Percentiles rank a stretch among this genome's conserved stretches.
phyloP scores from a whole-genome alignment of 345 rosid genomes.

The Luvunga scandens region DNA sequence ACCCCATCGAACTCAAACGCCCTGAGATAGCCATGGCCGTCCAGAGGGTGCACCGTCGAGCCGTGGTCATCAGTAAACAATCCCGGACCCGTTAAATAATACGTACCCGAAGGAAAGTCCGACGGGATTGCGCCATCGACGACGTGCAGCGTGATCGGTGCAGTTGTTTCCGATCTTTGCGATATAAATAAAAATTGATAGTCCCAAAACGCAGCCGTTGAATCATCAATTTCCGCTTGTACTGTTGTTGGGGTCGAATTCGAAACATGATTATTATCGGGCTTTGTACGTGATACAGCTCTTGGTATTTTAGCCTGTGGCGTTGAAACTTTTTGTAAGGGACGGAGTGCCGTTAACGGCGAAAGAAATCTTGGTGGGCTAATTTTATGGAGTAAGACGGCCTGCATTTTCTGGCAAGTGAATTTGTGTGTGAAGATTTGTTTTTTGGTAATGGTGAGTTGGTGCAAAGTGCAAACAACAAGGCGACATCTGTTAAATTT shows the following conservation, averaged over 20 bases:
- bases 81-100: slow-evolving; percentile 85
- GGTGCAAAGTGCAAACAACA: background rate
- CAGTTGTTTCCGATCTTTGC: slow-evolving; percentile 58
- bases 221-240: slow-evolving; percentile 29
- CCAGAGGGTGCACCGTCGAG: slow-evolving; percentile 87
- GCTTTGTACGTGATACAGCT: slow-evolving; percentile 52
- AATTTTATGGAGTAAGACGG: slow-evolving; percentile 25
- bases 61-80: slow-evolving; percentile 84
- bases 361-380: slow-evolving; percentile 38
- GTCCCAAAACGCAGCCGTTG: slow-evolving; percentile 70
- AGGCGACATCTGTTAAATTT: background rate
- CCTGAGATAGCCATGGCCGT: slow-evolving; percentile 88
- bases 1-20: slow-evolving; percentile 56
- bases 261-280: slow-evolving; percentile 18
- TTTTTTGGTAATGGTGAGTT: background rate
- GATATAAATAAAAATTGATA: slow-evolving; percentile 81
- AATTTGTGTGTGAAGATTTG: background rate
- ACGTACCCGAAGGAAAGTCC: slow-evolving; percentile 80
- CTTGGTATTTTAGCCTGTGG: slow-evolving; percentile 29
- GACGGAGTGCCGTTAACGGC: slow-evolving; percentile 23
- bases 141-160: slow-evolving; percentile 42
- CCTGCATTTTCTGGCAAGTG: slow-evolving; percentile 28
- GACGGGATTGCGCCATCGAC: slow-evolving; percentile 61
- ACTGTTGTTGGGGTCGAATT: slow-evolving; percentile 7
- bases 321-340: slow-evolving; percentile 24